phyloP scores from a whole-genome alignment of 352 stramenopile genomes.

The Phytopythium sindhum region DNA sequence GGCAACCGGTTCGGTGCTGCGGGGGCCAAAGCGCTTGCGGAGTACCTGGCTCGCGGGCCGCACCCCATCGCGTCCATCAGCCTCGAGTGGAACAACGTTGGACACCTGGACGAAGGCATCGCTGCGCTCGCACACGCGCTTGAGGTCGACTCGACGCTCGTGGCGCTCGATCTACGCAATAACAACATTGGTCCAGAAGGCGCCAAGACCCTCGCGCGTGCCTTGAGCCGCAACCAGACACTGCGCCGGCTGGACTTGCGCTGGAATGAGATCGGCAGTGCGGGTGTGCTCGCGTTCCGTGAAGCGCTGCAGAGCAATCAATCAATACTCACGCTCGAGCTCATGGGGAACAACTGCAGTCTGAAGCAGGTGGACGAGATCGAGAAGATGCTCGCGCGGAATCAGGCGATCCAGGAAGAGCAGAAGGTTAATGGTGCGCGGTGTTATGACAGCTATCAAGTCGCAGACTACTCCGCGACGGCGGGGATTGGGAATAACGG shows the following conservation, averaged over 20 bases:
- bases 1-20: constrained; percentile 75
- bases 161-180: constrained; percentile 77
- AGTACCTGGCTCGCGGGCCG: constrained; percentile 36
- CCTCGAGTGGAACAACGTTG: constrained; percentile 85
- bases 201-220: constrained; percentile 53
- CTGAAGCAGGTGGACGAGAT: constrained; percentile 69
- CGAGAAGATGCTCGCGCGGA: constrained; percentile 49
- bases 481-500: background rate
- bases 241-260: constrained; percentile 74
- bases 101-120: constrained; percentile 68
- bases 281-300: constrained; percentile 64
- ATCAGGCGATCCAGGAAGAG: constrained; percentile 44
- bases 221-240: constrained; percentile 55
- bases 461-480: background rate
- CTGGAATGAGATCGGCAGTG: constrained; percentile 80
- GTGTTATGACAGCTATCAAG: background rate
- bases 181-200: constrained; percentile 80
- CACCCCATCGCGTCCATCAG: constrained; percentile 59
- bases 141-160: constrained; percentile 57
- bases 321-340: constrained; percentile 51
- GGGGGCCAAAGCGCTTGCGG: constrained; percentile 46
- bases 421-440: background rate
- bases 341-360: constrained; percentile 78
- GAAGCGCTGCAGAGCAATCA: constrained; percentile 72
- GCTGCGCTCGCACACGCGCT: constrained; percentile 57